Percentiles rank a stretch among this genome's conserved stretches.
phyloP scores from a whole-genome alignment of 768 basidiomycete genomes.

The Leccinum arenicola region DNA sequence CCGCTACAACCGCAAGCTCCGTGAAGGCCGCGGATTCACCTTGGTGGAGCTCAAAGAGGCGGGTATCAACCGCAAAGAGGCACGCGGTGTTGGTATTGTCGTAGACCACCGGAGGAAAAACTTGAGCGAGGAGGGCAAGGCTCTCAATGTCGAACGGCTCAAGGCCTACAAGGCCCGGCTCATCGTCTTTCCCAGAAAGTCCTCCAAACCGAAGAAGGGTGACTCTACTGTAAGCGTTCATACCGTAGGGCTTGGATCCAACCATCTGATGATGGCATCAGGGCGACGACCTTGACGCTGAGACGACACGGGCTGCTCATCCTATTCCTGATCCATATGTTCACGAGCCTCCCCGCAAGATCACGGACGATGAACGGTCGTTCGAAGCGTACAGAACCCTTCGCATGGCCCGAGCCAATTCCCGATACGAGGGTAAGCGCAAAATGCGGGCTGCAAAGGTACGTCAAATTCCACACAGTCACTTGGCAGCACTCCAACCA shows the following conservation, averaged over 20 bases:
- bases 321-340: constrained; percentile 66
- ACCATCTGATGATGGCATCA: constrained; percentile 30
- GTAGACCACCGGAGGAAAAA: constrained; percentile 98
- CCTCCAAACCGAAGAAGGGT: constrained; percentile 92
- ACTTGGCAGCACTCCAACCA: constrained; percentile 14
- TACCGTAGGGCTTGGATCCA: neutral
- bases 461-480: constrained; percentile 27
- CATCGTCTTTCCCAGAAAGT: constrained; percentile 96
- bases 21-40: constrained; percentile 97
- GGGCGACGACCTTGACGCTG: constrained; percentile 79
- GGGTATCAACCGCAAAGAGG: constrained; percentile 91
- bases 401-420: constrained; percentile 76
- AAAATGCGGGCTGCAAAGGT: constrained; percentile 86
- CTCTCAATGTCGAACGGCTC: constrained; percentile 90
- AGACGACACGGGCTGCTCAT: constrained; percentile 65
- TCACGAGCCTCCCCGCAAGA: constrained; percentile 88
- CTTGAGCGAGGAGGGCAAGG: constrained; percentile 94
- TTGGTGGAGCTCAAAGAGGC: constrained; percentile 93
- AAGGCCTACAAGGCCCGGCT: constrained; percentile 90
- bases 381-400: constrained; percentile 89
- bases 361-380: constrained; percentile 85
- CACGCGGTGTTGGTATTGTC: constrained; percentile 87
- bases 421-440: constrained; percentile 84
- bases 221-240: constrained; percentile 74
- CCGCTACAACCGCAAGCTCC: constrained; percentile 97